Evolutionary conservation across 2,329 filamentous ascomycete genomes (phyloP).

Genomic region (Myriosclerotinia curreyana): DNA sequence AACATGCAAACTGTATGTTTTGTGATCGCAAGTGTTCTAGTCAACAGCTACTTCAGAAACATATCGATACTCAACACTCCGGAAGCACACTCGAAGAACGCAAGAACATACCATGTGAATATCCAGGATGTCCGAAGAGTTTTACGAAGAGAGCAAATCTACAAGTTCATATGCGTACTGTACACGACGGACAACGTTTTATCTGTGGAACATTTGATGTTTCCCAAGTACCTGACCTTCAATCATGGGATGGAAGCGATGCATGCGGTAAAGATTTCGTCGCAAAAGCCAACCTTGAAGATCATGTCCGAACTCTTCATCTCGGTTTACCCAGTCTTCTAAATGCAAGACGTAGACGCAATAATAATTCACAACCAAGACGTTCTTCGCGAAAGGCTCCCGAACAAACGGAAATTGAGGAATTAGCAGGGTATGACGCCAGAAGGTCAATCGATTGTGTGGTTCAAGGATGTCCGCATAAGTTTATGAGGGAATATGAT

Average conservation of each 20-base stretch:
- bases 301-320: constrained; percentile 82
- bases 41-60: constrained; percentile 66
- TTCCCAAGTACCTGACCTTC: constrained; percentile 53
- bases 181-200: constrained; percentile 74
- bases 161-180: constrained; percentile 71
- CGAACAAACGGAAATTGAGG: constrained; percentile 40
- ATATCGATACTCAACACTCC: constrained; percentile 75
- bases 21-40: constrained; percentile 68
- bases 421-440: constrained; percentile 53
- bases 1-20: constrained; percentile 72
- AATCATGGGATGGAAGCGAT: constrained; percentile 59
- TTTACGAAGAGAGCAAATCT: constrained; percentile 86
- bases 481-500: constrained; percentile 57
- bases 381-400: constrained; percentile 2
- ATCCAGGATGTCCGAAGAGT: constrained; percentile 65
- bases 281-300: constrained; percentile 74
- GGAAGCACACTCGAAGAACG: constrained; percentile 59
- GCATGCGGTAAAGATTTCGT: constrained; percentile 75
- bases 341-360: constrained; percentile 41
- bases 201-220: constrained; percentile 73
- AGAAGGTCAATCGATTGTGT: constrained; percentile 51
- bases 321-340: constrained; percentile 54
- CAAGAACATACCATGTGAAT: constrained; percentile 64
- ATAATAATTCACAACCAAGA: background rate
- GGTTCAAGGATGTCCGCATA: constrained; percentile 48